These are phyloP conservation scores for Clarireedia hainanense DNA, from an alignment of 2,329 filamentous ascomycete species.

Conservation along the genomic window DNA sequence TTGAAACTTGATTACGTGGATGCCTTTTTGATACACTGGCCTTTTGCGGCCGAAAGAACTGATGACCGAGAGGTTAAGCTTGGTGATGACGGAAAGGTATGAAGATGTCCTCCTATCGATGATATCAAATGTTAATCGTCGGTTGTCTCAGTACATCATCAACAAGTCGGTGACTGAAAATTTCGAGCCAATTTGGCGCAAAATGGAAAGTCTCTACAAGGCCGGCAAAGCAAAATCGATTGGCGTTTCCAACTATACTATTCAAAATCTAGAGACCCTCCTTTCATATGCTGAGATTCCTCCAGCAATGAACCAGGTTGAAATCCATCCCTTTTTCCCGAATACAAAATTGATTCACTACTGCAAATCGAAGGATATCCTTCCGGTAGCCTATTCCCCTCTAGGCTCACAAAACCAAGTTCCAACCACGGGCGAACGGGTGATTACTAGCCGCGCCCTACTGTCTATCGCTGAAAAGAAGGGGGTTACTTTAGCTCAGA, in stretches of 20 bases:
- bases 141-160: constrained; percentile 42
- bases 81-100: constrained; percentile 43
- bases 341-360: constrained; percentile 65
- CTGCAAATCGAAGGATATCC: constrained; percentile 60
- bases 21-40: constrained; percentile 78
- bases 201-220: constrained; percentile 57
- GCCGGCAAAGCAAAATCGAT: constrained; percentile 52
- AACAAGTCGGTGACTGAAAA: constrained; percentile 57
- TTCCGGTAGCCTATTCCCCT: constrained; percentile 67
- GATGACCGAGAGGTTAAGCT: constrained; percentile 53
- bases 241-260: constrained; percentile 52
- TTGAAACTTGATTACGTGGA: constrained; percentile 76
- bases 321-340: constrained; percentile 64
- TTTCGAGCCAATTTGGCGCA: constrained; percentile 60
- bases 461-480: constrained; percentile 55
- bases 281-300: constrained; percentile 39
- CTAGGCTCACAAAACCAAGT: constrained; percentile 54
- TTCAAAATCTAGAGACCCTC: constrained; percentile 44
- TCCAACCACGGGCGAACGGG: constrained; percentile 55
- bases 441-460: constrained; percentile 49
- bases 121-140: not conserved
- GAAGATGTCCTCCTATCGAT: not conserved
- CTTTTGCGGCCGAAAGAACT: constrained; percentile 67
- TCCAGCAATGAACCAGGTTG: constrained; percentile 47
- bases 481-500: constrained; percentile 48